Evolutionary conservation across 129 eudicot genomes (phyloP).

Genomic region (Silybum marianum): DNA sequence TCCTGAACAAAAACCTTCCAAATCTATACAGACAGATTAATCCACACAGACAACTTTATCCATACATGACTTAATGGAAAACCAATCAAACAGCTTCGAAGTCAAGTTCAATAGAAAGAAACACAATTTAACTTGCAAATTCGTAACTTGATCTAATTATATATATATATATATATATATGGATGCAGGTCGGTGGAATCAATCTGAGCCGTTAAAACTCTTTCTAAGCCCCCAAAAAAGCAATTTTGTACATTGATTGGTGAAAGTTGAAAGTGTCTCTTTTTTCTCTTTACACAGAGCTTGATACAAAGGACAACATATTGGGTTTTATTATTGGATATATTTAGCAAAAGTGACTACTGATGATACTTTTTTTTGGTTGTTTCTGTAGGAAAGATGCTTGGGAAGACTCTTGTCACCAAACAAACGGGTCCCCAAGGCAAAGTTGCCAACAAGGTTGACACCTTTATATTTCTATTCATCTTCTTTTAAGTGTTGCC

Average conservation of each 20-base stretch:
- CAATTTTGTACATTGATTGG: not conserved
- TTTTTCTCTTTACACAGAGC: too few species aligned
- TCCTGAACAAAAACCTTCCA: too few species aligned
- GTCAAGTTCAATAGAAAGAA: not conserved
- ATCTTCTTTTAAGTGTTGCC: not conserved
- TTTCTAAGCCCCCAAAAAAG: not conserved
- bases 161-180: too few species aligned
- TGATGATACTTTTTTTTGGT: constrained; percentile 8
- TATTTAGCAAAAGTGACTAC: not conserved
- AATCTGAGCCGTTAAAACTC: too few species aligned
- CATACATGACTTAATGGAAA: too few species aligned
- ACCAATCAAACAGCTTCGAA: too few species aligned
- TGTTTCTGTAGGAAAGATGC: constrained; percentile 82
- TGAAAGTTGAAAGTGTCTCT: not conserved
- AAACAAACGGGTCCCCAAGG: constrained; percentile 98
- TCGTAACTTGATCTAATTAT: constrained; percentile 17
- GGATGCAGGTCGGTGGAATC: too few species aligned
- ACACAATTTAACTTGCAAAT: not conserved
- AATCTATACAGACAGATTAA: too few species aligned
- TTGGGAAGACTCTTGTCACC: constrained; percentile 95
- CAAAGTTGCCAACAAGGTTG: constrained; percentile 93
- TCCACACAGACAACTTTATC: too few species aligned
- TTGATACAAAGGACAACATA: too few species aligned
- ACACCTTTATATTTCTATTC: constrained; percentile 2
- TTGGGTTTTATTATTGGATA: not conserved